Percentiles rank a stretch among this genome's conserved stretches.
Evolutionary conservation across 192 early-diverging fungal species (phyloP).

Genomic region (Entomortierella parvispora): DNA sequence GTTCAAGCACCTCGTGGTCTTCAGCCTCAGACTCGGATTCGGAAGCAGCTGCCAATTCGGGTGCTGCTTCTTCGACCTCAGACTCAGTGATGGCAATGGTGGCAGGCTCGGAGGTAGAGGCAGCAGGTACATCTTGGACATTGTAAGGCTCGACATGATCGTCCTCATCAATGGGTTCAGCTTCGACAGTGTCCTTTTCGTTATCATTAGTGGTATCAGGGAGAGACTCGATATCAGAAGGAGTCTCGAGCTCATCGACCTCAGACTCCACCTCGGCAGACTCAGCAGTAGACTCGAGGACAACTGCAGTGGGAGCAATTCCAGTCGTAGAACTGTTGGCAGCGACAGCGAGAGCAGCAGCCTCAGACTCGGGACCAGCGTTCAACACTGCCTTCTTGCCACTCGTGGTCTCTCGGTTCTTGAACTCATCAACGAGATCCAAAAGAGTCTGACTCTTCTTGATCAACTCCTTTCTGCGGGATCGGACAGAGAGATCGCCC

Average conservation of each 20-base stretch:
- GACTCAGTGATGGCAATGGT: no score
- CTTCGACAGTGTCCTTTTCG: not conserved
- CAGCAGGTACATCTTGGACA: no score
- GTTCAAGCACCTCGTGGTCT: not conserved
- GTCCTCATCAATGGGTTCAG: no score
- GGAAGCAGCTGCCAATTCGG: conserved; percentile 5
- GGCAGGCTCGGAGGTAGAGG: no score
- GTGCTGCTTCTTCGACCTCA: not conserved
- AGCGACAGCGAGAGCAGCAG: not conserved
- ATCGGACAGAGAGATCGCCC: conserved; percentile 12
- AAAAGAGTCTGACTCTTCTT: conserved; percentile 24
- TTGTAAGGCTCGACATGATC: no score
- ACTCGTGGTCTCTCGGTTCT: conserved; percentile 11
- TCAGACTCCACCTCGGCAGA: not conserved
- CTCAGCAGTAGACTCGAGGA: not conserved
- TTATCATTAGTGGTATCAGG: conserved; percentile 11
- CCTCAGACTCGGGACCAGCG: not conserved
- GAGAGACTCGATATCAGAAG: conserved; percentile 35
- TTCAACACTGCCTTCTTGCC: conserved; percentile 20
- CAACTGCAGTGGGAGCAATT: not conserved
- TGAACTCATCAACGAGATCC: conserved; percentile 16
- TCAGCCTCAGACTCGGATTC: not conserved
- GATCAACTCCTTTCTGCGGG: conserved; percentile 28
- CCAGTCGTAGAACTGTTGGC: not conserved
- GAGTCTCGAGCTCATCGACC: not conserved